Percentiles rank a stretch among this genome's conserved stretches.
Conservation (phyloP, 2,329 filamentous ascomycete species). For the Arachnopeziza araneosa region DNA sequence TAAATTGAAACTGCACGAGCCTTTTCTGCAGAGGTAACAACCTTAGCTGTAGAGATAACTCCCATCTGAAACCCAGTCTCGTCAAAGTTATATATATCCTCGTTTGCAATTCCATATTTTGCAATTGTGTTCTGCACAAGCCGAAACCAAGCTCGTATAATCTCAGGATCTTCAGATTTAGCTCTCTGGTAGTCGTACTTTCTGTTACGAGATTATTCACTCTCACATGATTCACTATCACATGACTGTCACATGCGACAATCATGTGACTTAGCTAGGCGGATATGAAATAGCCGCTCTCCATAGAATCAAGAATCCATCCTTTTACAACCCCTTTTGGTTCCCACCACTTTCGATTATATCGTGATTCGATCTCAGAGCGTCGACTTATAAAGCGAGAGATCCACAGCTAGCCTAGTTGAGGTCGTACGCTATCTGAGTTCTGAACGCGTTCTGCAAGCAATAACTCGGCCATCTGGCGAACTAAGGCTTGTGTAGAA, state of each 20-base stretch:
- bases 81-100: slow-evolving; percentile 9
- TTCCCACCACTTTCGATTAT: no score
- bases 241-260: no score
- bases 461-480: background rate
- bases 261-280: no score
- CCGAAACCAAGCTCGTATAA: slow-evolving; percentile 15
- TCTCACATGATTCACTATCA: no score
- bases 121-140: slow-evolving; percentile 13
- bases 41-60: slow-evolving; percentile 14
- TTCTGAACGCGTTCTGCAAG: background rate
- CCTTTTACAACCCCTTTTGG: no score
- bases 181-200: slow-evolving; percentile 17
- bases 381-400: background rate
- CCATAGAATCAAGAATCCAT: no score
- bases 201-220: no score
- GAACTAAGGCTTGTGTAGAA: background rate
- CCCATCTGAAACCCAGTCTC: slow-evolving; percentile 15
- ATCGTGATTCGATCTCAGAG: background rate
- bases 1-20: slow-evolving; percentile 15
- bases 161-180: slow-evolving; percentile 16
- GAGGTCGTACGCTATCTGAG: no score
- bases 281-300: no score
- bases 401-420: background rate
- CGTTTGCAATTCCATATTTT: slow-evolving; percentile 15
- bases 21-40: slow-evolving; percentile 17